Evolutionary conservation across 2,329 filamentous ascomycete genomes (phyloP), one percentile per base, ranked within the genome.

Genomic region (Alternaria tenuissima): DNA sequence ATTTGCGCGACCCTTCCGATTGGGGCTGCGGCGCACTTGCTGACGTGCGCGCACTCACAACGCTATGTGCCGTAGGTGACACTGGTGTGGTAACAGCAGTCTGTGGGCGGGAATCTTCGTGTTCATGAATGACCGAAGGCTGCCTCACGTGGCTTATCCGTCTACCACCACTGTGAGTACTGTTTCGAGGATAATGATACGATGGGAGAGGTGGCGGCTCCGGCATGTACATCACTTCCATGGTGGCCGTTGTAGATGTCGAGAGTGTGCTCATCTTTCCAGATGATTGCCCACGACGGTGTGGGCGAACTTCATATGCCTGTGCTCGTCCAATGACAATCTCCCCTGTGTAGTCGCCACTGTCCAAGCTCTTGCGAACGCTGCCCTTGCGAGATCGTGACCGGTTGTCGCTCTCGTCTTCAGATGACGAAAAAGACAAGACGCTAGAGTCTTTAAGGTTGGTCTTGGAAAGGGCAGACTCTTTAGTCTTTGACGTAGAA

Each of bases 361-460:
- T 74, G 38, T 78, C 76, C 14, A 79, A 57, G 64, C 75, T 79
- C 43, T 78, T 71, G 6, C 76, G 75, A 7, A 77, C 67, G 22
- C 57, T 39, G 18, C 59, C 63, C 20, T 63, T 70, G 47, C 56
- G 59, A 22, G 52, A 51, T 46, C 58, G 59, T 16, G 52, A 36
- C 18, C 24, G 58, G 30, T 61, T 62, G 3, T 79, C 77, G 2
- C 65, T 65, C 49, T 79, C 76, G 42, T 76, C 75, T 41, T 79
- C 77, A 2, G 78, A 79, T 4, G 77, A 79, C 2, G 78, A 80
- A 16, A 77, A 80, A 0, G 78, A 80, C 12, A 80, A 67, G 12
- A 79, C 71, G 48, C 78, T 80, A 7, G 71, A 73, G 36, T 79
- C 70, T 38, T 79, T 73, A 16, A 80, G 65, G 47, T 80, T 79